Evolutionary conservation across 2,329 filamentous ascomycete species (phyloP).

Genomic region (Fusarium tupiense): DNA sequence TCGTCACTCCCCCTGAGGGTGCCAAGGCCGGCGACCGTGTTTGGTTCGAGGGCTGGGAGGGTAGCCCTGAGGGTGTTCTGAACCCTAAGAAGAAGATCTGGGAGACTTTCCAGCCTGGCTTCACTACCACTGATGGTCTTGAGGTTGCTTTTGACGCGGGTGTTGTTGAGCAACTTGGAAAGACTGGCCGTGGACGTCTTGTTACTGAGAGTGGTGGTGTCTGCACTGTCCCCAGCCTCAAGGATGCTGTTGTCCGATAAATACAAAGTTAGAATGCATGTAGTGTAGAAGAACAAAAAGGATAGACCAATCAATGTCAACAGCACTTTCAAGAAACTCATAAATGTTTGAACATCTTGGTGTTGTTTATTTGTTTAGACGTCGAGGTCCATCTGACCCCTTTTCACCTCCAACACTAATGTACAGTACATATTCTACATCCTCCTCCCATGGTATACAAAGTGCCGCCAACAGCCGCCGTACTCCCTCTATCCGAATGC

Average conservation of each 20-base stretch:
- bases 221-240: constrained; percentile 85
- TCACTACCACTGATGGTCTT: constrained; percentile 83
- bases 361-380: not conserved
- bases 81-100: constrained; percentile 99
- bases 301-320: not conserved
- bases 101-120: constrained; percentile 96
- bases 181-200: constrained; percentile 73
- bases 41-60: constrained; percentile 93
- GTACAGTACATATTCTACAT: constrained; percentile 38
- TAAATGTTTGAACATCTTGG: not conserved
- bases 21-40: constrained; percentile 87
- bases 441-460: constrained; percentile 25
- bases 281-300: constrained; percentile 22
- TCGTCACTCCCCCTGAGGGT: constrained; percentile 83
- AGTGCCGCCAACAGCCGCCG: constrained; percentile 2
- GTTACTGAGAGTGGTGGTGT: constrained; percentile 80
- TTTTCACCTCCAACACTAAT: constrained; percentile 14
- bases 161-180: constrained; percentile 79
- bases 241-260: constrained; percentile 85
- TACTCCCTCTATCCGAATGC: constrained; percentile 25
- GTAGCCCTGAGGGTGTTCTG: constrained; percentile 89
- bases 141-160: constrained; percentile 88
- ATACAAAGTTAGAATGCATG: not conserved
- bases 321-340: not conserved
- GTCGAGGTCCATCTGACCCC: not conserved